Conservation (phyloP, 2,329 filamentous ascomycete genomes). For the Ophiostoma fasciatum region DNA sequence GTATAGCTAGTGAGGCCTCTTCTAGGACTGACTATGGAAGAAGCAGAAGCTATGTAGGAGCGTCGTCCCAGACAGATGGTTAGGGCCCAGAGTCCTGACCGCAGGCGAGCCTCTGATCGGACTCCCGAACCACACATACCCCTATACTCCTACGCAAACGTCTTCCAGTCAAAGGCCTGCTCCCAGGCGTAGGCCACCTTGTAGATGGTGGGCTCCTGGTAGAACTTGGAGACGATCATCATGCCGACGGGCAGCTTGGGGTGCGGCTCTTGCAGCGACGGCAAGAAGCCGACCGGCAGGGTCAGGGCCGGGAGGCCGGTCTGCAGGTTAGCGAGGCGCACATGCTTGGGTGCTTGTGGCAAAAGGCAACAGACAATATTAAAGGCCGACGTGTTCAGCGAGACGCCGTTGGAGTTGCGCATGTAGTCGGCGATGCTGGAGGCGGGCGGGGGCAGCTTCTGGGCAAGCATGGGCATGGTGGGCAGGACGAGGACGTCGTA, state of each 20-base stretch:
- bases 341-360: too few species aligned
- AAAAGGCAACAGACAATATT: too few species aligned
- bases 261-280: background rate
- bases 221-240: conserved; percentile 22
- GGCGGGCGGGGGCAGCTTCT: conserved; percentile 6
- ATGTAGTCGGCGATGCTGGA: conserved; percentile 8
- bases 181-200: conserved; percentile 11
- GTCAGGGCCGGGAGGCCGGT: conserved; percentile 10
- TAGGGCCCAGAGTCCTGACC: too few species aligned
- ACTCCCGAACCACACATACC: too few species aligned
- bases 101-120: too few species aligned
- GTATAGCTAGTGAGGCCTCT: too few species aligned
- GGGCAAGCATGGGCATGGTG: conserved; percentile 14
- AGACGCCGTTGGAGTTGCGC: conserved; percentile 2
- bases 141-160: too few species aligned
- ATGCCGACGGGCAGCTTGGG: conserved; percentile 22
- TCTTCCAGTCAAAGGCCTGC: conserved; percentile 11
- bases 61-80: too few species aligned
- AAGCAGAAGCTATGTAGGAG: too few species aligned
- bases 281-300: conserved; percentile 10
- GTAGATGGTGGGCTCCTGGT: conserved; percentile 19
- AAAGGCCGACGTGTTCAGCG: conserved; percentile 9
- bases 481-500: conserved; percentile 28
- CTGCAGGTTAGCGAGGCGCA: too few species aligned
- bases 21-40: too few species aligned